Evolutionary conservation across 1,284 basidiomycete genomes (phyloP), one percentile per base, ranked within the genome.

Genomic region (Agaricales sp.): DNA sequence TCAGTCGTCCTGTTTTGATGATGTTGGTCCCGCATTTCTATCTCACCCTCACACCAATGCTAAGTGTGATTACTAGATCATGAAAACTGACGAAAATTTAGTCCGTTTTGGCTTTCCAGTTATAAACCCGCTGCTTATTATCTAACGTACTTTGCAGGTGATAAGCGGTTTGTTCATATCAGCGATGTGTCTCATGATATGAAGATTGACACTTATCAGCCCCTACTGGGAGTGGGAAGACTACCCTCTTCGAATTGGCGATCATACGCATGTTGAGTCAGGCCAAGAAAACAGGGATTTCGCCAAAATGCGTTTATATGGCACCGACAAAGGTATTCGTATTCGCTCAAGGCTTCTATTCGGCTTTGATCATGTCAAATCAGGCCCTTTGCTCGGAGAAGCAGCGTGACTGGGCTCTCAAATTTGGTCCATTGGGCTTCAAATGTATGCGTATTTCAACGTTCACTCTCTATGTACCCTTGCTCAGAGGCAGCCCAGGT

Each of bases 191-290:
- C 39, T 22, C 24, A 47, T 41, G 16, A 51, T 56, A 45, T 52
- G 39, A 49, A 37, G 47, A 47, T 49, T n/a, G 46, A 25, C 25
- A 43, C 45, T 38, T 30, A 46, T 48, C 59, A 84, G 92, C 93
- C 1, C 92, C 92, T 0, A 96, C 92, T 4, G 90, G 92, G 20
- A 88, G 90, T 44, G 93, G 93, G 21, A 96, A 96, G 66, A 93
- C 94, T 0, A 91, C 88, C 0, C 66, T 98, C 4, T 99, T 99
- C 57, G 95, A 99, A 62, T 69, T 99, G 11, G 81, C 89, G 0
- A 86, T 97, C 46, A 79, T 98, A 46, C 79, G 79, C 24, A 78
- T 92, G 74, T 67, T 94, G 30, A 71, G 69, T 46, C 66, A 70
- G 46, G 65, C 69, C 4, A 59, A 63, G 46, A 62, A 65, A 19